Evolutionary conservation across 495 filamentous ascomycete species (phyloP).

Genomic region (Filosporella fistucella): DNA sequence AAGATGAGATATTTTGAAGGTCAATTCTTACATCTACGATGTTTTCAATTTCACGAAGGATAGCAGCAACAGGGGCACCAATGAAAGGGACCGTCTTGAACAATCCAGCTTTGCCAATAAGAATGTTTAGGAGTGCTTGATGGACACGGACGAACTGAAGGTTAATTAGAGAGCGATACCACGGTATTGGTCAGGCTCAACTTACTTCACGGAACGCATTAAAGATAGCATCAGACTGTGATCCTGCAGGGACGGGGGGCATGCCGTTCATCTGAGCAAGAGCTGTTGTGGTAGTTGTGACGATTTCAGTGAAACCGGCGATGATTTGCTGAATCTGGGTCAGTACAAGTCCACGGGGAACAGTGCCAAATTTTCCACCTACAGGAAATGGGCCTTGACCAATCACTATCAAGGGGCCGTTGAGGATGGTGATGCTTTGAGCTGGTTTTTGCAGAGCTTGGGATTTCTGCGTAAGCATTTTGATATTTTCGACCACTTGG

Average conservation of each 20-base stretch:
- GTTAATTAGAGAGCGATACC: background rate
- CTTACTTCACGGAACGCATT: constrained; percentile 19
- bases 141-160: constrained; percentile 25
- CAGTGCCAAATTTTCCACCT: background rate
- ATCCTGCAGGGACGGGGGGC: background rate
- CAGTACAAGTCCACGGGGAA: background rate
- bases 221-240: background rate
- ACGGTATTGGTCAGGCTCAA: background rate
- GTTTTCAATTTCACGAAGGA: constrained; percentile 18
- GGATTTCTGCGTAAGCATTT: constrained; percentile 10
- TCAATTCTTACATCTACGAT: constrained; percentile 28
- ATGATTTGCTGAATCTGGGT: constrained; percentile 13
- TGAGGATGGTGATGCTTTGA: constrained; percentile 24
- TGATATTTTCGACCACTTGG: background rate
- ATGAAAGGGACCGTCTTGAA: constrained; percentile 21
- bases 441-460: constrained; percentile 24
- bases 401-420: constrained; percentile 22
- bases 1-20: too few relatives aligned
- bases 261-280: background rate
- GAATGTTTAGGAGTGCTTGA: constrained; percentile 25
- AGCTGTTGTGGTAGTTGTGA: constrained; percentile 11
- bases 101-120: constrained; percentile 27
- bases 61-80: constrained; percentile 16
- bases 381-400: constrained; percentile 26
- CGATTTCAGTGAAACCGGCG: constrained; percentile 19